phyloP scores from a whole-genome alignment of 1,284 basidiomycete species.

The Puccinia polysora region DNA sequence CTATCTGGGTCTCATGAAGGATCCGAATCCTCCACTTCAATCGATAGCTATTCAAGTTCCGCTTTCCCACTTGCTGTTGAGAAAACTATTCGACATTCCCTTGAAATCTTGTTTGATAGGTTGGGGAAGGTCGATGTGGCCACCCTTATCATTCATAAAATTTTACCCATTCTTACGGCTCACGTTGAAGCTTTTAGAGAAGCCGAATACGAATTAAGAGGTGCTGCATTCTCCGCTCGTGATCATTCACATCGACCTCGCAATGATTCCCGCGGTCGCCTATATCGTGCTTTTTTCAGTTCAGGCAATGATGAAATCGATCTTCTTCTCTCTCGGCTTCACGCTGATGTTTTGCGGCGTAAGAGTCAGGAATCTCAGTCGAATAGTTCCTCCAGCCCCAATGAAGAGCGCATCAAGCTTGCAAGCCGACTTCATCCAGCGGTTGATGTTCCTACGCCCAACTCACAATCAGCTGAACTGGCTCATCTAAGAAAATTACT shows the following conservation, averaged over 20 bases:
- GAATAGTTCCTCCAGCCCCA: not conserved
- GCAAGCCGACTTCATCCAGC: slow-evolving; percentile 61
- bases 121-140: slow-evolving; percentile 67
- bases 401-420: slow-evolving; percentile 56
- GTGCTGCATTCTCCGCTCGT: slow-evolving; percentile 61
- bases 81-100: slow-evolving; percentile 64
- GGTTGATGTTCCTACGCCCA: slow-evolving; percentile 74
- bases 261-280: slow-evolving; percentile 71
- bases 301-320: slow-evolving; percentile 68
- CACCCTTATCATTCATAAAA: slow-evolving; percentile 70
- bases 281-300: slow-evolving; percentile 51
- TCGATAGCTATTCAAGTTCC: slow-evolving; percentile 53
- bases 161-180: slow-evolving; percentile 77
- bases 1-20: not conserved
- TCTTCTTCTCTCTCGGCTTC: slow-evolving; percentile 63
- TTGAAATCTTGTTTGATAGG: slow-evolving; percentile 62
- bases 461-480: slow-evolving; percentile 83
- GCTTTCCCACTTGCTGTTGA: slow-evolving; percentile 83
- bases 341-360: slow-evolving; percentile 25
- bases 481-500: slow-evolving; percentile 70
- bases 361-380: slow-evolving; percentile 8
- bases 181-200: slow-evolving; percentile 83
- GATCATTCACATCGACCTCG: slow-evolving; percentile 66
- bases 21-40: not conserved
- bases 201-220: slow-evolving; percentile 38